Conservation (phyloP, 108 stramenopile species). For the Fistulifera solaris region DNA sequence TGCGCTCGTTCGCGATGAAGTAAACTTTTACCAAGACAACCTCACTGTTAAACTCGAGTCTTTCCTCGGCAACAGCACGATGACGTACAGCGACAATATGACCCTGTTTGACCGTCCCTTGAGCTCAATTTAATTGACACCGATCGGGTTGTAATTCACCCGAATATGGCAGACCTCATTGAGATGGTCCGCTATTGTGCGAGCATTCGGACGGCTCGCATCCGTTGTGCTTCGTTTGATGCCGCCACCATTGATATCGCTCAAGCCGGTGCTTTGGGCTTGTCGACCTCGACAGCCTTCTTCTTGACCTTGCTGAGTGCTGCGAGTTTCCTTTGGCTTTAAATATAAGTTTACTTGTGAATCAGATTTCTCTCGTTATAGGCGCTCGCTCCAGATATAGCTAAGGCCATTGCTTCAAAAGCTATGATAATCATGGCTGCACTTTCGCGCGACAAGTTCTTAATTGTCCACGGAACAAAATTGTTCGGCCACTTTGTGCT, state of each 20-base stretch:
- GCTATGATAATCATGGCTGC: too few relatives aligned
- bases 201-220: neutral
- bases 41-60: conserved; percentile 1
- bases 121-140: neutral
- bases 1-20: neutral
- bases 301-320: too few relatives aligned
- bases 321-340: too few relatives aligned
- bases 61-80: neutral
- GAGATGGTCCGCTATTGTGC: conserved; percentile 4
- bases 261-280: conserved; percentile 1
- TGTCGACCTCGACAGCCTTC: too few relatives aligned
- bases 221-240: conserved; percentile 8
- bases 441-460: too few relatives aligned
- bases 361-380: too few relatives aligned
- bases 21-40: neutral
- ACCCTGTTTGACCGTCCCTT: neutral
- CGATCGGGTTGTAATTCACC: neutral
- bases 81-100: neutral
- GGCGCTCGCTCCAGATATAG: too few relatives aligned
- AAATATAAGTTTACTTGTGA: too few relatives aligned
- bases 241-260: neutral
- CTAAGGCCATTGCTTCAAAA: too few relatives aligned
- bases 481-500: too few relatives aligned
- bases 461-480: too few relatives aligned
- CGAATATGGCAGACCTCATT: neutral